Evolutionary conservation across 2,329 filamentous ascomycete species (phyloP), one percentile per base, ranked within the genome.

Genomic region (Aspergillus terreus): DNA sequence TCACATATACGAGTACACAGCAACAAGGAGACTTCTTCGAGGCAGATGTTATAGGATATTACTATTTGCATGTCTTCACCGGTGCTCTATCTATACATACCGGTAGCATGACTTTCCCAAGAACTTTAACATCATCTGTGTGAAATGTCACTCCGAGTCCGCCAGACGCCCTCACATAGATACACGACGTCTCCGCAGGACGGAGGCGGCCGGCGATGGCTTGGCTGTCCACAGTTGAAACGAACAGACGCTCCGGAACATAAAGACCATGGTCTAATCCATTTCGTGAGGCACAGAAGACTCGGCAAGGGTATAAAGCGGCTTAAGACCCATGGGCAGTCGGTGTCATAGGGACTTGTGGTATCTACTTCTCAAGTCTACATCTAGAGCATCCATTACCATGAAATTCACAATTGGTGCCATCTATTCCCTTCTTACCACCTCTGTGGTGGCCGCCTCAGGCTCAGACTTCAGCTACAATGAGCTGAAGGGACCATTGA

Each of bases 401-500:
- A 42, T 42, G 40, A 42, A 42, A 12, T 12, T 42, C 10, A 42
- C 40, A 6, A 19, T 17, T 17, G 40, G 2, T 12, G 17, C 17
- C 4, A 5, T 42, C 19, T 42, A 19, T 23, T 42, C 40, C 6
- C 40, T 42, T 6, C 19, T 19, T 5, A n/a, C 40, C 40, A 42
- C 40, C 4, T 14, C 19, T 10, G 15, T 42, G 40, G 19, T n/a
- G 7, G 4, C 40, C 4, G 40, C 40, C 1, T 42, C 40, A 6
- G 40, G 40, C 35, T 38, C 35, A 2, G 19, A 40, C 5, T 50
- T 30, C 21, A 51, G 51, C 15, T 55, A 52, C 43, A 47, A 43
- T 14, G 44, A 69, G 45, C 49, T 64, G 4, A 60, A 67, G 36
- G 80, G 80, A 5, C 80, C 81, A 0, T 66, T 80, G 50, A 79